Evolutionary conservation across 2,329 filamentous ascomycete genomes (phyloP).

Genomic region (Teratosphaeria zuluensis): DNA sequence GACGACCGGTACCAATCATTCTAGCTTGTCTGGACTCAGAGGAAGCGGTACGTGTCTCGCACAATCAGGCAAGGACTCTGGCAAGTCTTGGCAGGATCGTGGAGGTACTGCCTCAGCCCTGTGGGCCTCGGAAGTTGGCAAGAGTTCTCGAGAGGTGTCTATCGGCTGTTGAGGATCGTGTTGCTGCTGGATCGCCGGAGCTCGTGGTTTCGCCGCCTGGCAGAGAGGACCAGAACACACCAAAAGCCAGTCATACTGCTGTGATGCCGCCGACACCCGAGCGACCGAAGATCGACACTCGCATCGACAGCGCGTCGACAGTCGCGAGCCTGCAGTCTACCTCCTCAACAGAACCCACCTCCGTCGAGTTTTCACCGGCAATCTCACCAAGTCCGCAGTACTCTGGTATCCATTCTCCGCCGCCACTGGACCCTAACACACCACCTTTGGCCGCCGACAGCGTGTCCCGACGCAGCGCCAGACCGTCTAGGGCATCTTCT

Average conservation of each 20-base stretch:
- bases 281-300: not conserved
- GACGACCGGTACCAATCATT: constrained; percentile 13
- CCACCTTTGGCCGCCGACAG: constrained; percentile 4
- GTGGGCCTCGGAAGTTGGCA: constrained; percentile 32
- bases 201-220: not conserved
- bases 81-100: constrained; percentile 14
- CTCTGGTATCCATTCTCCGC: constrained; percentile 8
- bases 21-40: constrained; percentile 24
- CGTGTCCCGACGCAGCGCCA: not conserved
- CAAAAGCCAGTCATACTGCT: not conserved
- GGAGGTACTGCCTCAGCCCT: constrained; percentile 28
- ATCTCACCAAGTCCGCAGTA: constrained; percentile 10
- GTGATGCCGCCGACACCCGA: not conserved
- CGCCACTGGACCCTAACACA: constrained; percentile 11
- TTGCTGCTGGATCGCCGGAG: constrained; percentile 3
- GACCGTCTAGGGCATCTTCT: constrained; percentile 2
- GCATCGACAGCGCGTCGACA: not conserved
- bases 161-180: constrained; percentile 8
- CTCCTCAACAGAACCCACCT: not conserved
- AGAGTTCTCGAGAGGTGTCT: constrained; percentile 26
- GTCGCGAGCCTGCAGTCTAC: not conserved
- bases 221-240: not conserved
- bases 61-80: constrained; percentile 10
- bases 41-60: constrained; percentile 16
- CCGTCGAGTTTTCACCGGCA: constrained; percentile 1